Conservation (phyloP, 345 rosid species). For the Orychophragmus violaceus region DNA sequence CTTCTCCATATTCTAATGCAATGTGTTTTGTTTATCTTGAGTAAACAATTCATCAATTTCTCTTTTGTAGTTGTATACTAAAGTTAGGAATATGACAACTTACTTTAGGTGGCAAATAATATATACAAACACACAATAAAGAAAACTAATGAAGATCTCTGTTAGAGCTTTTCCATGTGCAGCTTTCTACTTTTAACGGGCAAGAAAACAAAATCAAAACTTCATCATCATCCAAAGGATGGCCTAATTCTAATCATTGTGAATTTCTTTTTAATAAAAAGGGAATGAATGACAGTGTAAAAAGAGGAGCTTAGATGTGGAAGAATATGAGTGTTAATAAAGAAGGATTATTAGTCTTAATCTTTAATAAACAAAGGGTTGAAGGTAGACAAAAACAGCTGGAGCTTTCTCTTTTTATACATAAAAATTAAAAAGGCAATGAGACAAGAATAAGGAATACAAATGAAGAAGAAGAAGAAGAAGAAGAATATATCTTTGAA, state of each 20-base stretch:
- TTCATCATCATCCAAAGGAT: conserved; percentile 17
- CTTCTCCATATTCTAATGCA: conserved; percentile 4
- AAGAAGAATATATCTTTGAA: conserved; percentile 25
- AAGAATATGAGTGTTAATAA: conserved; percentile 19
- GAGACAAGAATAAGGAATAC: conserved; percentile 34
- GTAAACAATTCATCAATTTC: conserved; percentile 13
- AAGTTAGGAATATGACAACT: conserved; percentile 19
- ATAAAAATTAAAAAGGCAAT: conserved; percentile 17
- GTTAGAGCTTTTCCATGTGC: conserved; percentile 54
- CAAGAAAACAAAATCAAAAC: conserved; percentile 23
- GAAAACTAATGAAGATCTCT: conserved; percentile 24
- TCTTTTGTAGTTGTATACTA: conserved; percentile 17
- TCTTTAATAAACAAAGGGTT: conserved; percentile 15
- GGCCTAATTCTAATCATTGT: conserved; percentile 46
- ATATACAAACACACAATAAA: neutral
- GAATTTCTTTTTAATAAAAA: conserved; percentile 10
- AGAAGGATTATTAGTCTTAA: conserved; percentile 9
- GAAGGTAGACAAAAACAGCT: conserved; percentile 32
- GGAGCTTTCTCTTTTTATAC: conserved; percentile 5
- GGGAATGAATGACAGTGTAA: conserved; percentile 37
- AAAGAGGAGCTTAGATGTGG: conserved; percentile 24
- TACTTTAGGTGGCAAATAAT: conserved; percentile 24
- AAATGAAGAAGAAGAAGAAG: conserved; percentile 10
- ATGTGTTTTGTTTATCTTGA: conserved; percentile 12
- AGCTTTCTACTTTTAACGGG: conserved; percentile 23